Conservation (phyloP, 306 rosid species). For the Herpetospermum pedunculosum region DNA sequence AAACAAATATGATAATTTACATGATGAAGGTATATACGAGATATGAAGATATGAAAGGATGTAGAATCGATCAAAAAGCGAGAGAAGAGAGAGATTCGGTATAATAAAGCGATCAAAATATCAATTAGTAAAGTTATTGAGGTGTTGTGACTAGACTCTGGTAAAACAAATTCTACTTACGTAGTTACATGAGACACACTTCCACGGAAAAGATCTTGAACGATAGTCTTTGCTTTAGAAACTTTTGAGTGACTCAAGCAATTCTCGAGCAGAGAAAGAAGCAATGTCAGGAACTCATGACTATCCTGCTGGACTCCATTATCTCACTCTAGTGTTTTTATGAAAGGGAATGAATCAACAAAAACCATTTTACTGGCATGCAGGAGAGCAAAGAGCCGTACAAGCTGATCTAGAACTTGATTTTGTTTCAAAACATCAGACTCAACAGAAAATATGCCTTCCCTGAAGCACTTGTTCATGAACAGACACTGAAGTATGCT, state of each 20-base stretch:
- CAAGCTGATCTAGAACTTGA: constrained; percentile 77
- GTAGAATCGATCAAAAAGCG: neutral
- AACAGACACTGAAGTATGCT: constrained; percentile 88
- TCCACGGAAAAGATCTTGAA: constrained; percentile 97
- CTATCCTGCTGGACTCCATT: constrained; percentile 98
- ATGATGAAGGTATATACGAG: neutral
- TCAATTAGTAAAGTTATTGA: neutral
- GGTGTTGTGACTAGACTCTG: neutral
- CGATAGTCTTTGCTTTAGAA: constrained; percentile 58
- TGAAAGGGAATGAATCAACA: constrained; percentile 87
- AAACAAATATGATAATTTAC: neutral
- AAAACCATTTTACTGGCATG: constrained; percentile 72
- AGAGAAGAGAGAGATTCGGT: neutral
- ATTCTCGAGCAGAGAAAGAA: constrained; percentile 74
- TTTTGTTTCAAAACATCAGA: constrained; percentile 58
- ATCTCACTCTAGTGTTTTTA: constrained; percentile 82
- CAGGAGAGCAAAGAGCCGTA: constrained; percentile 74
- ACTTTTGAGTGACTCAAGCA: constrained; percentile 60
- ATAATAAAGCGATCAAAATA: neutral
- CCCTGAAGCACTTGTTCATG: constrained; percentile 79
- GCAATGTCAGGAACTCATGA: constrained; percentile 89
- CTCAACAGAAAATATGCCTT: constrained; percentile 73
- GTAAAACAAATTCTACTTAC: constrained; percentile 33
- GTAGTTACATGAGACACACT: constrained; percentile 89
- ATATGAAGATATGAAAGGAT: neutral